These are phyloP conservation scores for Lepidium didymum DNA, from an alignment of 345 rosid genomes.

Conservation along the genomic window DNA sequence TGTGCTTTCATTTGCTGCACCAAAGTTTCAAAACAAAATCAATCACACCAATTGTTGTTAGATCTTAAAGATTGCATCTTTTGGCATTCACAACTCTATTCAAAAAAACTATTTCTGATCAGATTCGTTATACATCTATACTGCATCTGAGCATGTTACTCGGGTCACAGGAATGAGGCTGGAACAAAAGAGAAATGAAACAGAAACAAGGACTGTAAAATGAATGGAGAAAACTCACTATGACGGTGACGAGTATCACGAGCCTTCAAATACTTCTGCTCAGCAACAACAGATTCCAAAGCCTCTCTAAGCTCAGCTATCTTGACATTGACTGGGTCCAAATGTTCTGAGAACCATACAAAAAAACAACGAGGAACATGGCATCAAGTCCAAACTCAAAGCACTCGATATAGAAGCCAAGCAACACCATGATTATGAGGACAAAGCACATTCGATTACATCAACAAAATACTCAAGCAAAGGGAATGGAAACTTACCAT, in stretches of 20 bases:
- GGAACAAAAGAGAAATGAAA: not conserved
- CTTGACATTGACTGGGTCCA: conserved; percentile 90
- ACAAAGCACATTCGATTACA: not conserved
- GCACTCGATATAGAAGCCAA: not conserved
- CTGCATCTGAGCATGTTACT: not conserved
- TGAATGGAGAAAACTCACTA: conserved; percentile 44
- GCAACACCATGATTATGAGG: not conserved
- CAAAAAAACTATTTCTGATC: not conserved
- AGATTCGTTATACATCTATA: not conserved
- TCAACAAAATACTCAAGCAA: not conserved
- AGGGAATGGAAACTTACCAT: conserved; percentile 43
- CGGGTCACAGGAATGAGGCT: not conserved
- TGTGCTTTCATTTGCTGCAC: conserved; percentile 97
- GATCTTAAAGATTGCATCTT: not conserved
- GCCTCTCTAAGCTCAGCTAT: conserved; percentile 95
- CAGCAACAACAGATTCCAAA: conserved; percentile 79
- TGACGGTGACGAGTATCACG: conserved; percentile 90
- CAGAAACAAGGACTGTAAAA: not conserved
- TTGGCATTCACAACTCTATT: not conserved
- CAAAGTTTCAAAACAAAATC: not conserved
- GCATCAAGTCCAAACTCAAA: not conserved
- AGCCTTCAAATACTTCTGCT: conserved; percentile 92
- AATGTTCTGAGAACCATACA: conserved; percentile 51
- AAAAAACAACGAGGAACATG: not conserved
- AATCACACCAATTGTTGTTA: not conserved